These are phyloP conservation scores for Rhodotorula mucilaginosa DNA, from an alignment of 1,284 basidiomycete species.

Conservation along the genomic window DNA sequence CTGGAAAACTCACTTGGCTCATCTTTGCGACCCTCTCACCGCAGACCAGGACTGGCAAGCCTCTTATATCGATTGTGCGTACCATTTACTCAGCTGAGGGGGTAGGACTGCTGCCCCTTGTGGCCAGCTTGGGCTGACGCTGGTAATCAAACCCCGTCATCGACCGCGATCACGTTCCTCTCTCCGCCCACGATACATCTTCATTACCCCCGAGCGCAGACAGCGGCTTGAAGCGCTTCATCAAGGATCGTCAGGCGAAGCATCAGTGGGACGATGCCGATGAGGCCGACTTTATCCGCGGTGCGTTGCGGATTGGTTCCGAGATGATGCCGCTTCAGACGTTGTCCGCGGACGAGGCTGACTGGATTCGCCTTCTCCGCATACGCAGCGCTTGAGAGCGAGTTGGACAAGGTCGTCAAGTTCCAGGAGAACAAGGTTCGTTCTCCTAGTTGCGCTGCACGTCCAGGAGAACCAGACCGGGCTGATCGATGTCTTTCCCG, in stretches of 20 bases:
- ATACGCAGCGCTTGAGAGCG: constrained; percentile 62
- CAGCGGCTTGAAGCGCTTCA: constrained; percentile 72
- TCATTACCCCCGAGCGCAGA: constrained; percentile 45
- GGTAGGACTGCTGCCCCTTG: too few relatives aligned
- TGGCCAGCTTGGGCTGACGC: not conserved
- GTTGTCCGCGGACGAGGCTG: not conserved
- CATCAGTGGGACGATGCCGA: constrained; percentile 73
- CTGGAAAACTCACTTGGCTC: not conserved
- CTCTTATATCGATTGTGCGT: constrained; percentile 40
- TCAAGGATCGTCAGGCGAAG: constrained; percentile 67
- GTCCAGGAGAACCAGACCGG: constrained; percentile 1
- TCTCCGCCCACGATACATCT: not conserved
- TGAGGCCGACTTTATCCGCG: constrained; percentile 72
- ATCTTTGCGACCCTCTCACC: not conserved
- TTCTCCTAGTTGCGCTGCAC: not conserved
- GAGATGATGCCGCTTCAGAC: too few relatives aligned
- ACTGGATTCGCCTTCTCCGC: not conserved
- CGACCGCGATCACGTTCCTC: not conserved
- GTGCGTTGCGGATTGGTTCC: constrained; percentile 44
- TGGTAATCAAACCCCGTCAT: not conserved
- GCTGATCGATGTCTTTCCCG: not conserved
- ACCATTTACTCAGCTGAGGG: too few relatives aligned
- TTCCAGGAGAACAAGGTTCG: constrained; percentile 88
- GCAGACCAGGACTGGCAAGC: constrained; percentile 39
- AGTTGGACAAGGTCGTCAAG: constrained; percentile 92